Conservation (phyloP, 2,329 filamentous ascomycete genomes). For the Trichoderma aggressivum region DNA sequence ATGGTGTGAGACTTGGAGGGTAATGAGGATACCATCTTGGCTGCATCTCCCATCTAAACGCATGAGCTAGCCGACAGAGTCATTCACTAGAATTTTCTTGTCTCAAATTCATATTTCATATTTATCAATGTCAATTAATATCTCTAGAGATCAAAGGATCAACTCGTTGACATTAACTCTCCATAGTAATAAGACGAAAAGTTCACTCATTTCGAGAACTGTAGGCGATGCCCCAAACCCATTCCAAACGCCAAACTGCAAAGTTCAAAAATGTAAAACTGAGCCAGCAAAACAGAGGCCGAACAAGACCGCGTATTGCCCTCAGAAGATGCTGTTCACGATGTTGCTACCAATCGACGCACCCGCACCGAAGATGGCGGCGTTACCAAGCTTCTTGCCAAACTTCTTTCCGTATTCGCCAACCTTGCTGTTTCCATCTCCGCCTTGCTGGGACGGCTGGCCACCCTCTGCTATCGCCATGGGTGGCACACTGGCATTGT, state of each 20-base stretch:
- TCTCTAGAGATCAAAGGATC: not conserved
- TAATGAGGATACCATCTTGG: not conserved
- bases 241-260: not conserved
- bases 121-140: not conserved
- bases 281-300: not conserved
- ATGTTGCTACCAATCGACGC: constrained; percentile 87
- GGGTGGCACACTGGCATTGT: constrained; percentile 68
- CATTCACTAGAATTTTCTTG: not conserved
- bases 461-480: constrained; percentile 66
- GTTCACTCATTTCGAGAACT: not conserved
- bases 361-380: constrained; percentile 87
- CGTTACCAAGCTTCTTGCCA: constrained; percentile 81
- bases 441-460: constrained; percentile 30
- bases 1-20: not conserved
- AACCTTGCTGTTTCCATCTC: constrained; percentile 54
- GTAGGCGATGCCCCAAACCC: not conserved
- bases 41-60: not conserved
- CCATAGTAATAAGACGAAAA: not conserved
- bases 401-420: constrained; percentile 86
- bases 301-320: not conserved
- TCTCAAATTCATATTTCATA: not conserved
- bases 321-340: constrained; percentile 83
- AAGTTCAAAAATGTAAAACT: not conserved
- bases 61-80: not conserved
- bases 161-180: not conserved